A percentile compares a stretch with the other conserved stretches of the same genome.
phyloP scores from a whole-genome alignment of 371 early-diverging fungal species.

The Blyttiomyces sp. region DNA sequence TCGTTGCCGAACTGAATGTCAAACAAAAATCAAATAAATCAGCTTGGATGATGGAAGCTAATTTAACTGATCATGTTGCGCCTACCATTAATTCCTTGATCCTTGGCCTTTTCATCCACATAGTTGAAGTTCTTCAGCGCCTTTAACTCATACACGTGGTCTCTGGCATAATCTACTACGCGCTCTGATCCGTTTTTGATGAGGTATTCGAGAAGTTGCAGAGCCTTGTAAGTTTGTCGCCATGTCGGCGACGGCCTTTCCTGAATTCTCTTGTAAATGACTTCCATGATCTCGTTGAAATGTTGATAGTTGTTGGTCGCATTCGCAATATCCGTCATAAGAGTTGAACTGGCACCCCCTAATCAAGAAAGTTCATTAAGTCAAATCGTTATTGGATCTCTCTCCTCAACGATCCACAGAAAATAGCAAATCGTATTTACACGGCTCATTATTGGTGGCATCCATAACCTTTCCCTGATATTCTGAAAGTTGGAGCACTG shows the following conservation, averaged over 20 bases:
- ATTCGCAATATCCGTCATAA: slow-evolving; percentile 64
- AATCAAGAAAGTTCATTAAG: neutral
- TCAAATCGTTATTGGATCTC: neutral
- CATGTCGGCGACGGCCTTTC: slow-evolving; percentile 82
- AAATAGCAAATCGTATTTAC: neutral
- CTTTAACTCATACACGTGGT: slow-evolving; percentile 81
- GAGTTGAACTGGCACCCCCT: slow-evolving; percentile 88
- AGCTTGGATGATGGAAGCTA: too few species aligned
- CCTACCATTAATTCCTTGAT: slow-evolving; percentile 92
- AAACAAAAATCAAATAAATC: too few species aligned
- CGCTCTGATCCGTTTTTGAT: slow-evolving; percentile 92
- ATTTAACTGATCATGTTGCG: too few species aligned
- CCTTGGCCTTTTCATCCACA: slow-evolving; percentile 91
- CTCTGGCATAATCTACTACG: slow-evolving; percentile 82
- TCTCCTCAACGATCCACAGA: neutral
- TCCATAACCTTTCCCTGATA: slow-evolving; percentile 5
- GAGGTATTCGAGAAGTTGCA: slow-evolving; percentile 89
- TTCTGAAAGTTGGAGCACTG: slow-evolving; percentile 33
- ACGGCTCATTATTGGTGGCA: slow-evolving; percentile 1
- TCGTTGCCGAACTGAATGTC: slow-evolving; percentile 80
- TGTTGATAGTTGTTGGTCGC: slow-evolving; percentile 80
- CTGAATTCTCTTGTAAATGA: slow-evolving; percentile 79
- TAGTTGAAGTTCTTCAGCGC: slow-evolving; percentile 64
- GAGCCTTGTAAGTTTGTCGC: slow-evolving; percentile 94
- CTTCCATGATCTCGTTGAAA: slow-evolving; percentile 91